Conservation (phyloP, 345 rosid genomes). For the Gossypium raimondii region DNA sequence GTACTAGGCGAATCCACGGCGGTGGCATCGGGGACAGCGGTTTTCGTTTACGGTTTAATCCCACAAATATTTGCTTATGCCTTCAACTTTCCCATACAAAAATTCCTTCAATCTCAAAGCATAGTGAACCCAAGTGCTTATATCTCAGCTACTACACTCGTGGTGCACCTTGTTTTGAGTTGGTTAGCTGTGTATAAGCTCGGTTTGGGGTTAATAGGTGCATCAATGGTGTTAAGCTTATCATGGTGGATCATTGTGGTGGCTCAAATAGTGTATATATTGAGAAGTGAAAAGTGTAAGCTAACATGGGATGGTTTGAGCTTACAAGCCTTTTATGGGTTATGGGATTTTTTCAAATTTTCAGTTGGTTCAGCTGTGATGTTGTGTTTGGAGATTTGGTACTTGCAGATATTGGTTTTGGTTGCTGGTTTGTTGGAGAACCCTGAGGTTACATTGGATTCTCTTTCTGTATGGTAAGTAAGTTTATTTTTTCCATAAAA, state of each 20-base stretch:
- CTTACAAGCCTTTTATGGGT: slow-evolving; percentile 55
- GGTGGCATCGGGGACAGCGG: slow-evolving; percentile 53
- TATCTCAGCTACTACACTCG: slow-evolving; percentile 52
- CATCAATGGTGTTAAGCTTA: slow-evolving; percentile 59
- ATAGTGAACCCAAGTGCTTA: slow-evolving; percentile 59
- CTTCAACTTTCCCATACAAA: slow-evolving; percentile 65
- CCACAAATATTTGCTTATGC: slow-evolving; percentile 80
- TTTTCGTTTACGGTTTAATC: slow-evolving; percentile 64
- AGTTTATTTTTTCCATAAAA: neutral
- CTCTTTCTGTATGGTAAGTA: slow-evolving; percentile 74
- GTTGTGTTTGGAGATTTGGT: slow-evolving; percentile 93
- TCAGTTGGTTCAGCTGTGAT: slow-evolving; percentile 81
- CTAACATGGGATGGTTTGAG: slow-evolving; percentile 67
- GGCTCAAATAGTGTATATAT: slow-evolving; percentile 52
- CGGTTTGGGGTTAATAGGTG: slow-evolving; percentile 54
- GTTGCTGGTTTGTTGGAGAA: slow-evolving; percentile 70
- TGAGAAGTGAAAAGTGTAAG: slow-evolving; percentile 40
- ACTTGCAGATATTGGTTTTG: slow-evolving; percentile 63
- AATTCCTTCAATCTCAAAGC: slow-evolving; percentile 66
- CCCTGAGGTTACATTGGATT: slow-evolving; percentile 62
- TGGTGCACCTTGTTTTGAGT: slow-evolving; percentile 44
- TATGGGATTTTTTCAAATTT: slow-evolving; percentile 63
- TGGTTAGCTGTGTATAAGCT: slow-evolving; percentile 45
- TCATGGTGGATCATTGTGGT: slow-evolving; percentile 85
- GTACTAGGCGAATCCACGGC: slow-evolving; percentile 51